Evolutionary conservation across 2,329 filamentous ascomycete genomes (phyloP).

Genomic region (Cucurbitaria berberidis): DNA sequence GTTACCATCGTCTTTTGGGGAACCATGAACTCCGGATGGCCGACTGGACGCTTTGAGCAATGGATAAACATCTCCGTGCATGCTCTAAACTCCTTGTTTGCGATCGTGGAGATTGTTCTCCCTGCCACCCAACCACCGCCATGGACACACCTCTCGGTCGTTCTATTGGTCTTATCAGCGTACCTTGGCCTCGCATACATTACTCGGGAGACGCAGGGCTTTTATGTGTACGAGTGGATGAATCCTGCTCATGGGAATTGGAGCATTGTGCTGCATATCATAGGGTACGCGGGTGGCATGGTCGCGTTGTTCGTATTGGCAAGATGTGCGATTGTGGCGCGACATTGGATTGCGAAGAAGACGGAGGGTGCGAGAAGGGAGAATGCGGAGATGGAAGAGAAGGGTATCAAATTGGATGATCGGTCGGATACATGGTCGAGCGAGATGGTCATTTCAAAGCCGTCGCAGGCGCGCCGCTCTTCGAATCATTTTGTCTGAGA

Average conservation of each 20-base stretch:
- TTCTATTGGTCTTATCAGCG: slow-evolving; percentile 69
- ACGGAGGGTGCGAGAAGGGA: slow-evolving; percentile 3
- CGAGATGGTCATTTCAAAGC: slow-evolving; percentile 12
- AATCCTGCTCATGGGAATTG: slow-evolving; percentile 32
- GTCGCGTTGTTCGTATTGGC: slow-evolving; percentile 26
- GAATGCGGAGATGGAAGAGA: slow-evolving; percentile 10
- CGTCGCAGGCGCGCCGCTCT: neutral
- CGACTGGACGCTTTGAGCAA: slow-evolving; percentile 35
- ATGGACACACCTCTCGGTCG: slow-evolving; percentile 67
- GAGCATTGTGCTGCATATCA: slow-evolving; percentile 29
- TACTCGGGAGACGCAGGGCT: slow-evolving; percentile 69
- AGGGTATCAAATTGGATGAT: slow-evolving; percentile 18
- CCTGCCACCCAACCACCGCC: slow-evolving; percentile 67
- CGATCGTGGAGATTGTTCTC: slow-evolving; percentile 73
- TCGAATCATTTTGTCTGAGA: neutral
- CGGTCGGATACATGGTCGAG: slow-evolving; percentile 20
- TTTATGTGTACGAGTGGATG: slow-evolving; percentile 72
- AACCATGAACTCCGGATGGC: slow-evolving; percentile 53
- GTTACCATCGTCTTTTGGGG: slow-evolving; percentile 51
- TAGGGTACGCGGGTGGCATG: slow-evolving; percentile 30
- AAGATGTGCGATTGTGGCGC: slow-evolving; percentile 16
- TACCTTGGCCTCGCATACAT: slow-evolving; percentile 78
- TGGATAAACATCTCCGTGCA: slow-evolving; percentile 73
- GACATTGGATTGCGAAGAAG: slow-evolving; percentile 18
- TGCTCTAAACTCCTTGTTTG: slow-evolving; percentile 73